These are phyloP conservation scores for Globisporangium sylvaticum DNA, from an alignment of 352 stramenopile species.

Conservation along the genomic window DNA sequence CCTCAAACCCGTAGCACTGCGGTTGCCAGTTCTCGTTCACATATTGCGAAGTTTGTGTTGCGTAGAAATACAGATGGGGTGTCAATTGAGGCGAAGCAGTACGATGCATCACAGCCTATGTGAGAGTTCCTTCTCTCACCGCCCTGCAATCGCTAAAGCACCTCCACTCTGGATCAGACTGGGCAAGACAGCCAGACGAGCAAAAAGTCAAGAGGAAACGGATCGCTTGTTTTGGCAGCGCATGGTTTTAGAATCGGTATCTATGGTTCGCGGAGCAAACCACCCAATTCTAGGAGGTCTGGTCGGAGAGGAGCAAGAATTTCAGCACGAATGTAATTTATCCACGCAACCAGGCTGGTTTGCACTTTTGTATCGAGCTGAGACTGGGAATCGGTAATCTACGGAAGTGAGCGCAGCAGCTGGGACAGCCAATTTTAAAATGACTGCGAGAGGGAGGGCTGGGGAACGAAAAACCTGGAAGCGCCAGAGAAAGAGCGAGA, in stretches of 20 bases:
- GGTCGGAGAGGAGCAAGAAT: not conserved
- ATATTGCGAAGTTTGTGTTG: not conserved
- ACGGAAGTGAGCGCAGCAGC: not conserved
- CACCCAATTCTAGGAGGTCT: not conserved
- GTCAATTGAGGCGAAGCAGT: not conserved
- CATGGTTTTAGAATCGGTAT: not conserved
- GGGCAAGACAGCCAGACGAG: too few relatives aligned
- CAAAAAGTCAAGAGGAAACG: too few relatives aligned
- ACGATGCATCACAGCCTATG: not conserved
- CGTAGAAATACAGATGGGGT: not conserved
- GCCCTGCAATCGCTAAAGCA: too few relatives aligned
- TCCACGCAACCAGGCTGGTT: not conserved
- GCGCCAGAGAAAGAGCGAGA: conserved; percentile 4
- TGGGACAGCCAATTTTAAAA: conserved; percentile 3
- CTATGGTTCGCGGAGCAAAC: not conserved
- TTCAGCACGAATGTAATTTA: not conserved
- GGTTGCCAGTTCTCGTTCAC: too few relatives aligned
- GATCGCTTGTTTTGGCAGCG: too few relatives aligned
- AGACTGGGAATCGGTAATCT: not conserved
- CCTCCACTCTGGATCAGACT: too few relatives aligned
- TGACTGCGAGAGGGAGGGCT: not conserved
- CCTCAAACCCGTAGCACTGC: too few relatives aligned
- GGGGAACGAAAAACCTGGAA: conserved; percentile 1
- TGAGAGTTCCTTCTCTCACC: too few relatives aligned
- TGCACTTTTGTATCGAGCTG: not conserved